Evolutionary conservation across 1,284 basidiomycete genomes (phyloP).

Genomic region (Megacollybia platyphylla): DNA sequence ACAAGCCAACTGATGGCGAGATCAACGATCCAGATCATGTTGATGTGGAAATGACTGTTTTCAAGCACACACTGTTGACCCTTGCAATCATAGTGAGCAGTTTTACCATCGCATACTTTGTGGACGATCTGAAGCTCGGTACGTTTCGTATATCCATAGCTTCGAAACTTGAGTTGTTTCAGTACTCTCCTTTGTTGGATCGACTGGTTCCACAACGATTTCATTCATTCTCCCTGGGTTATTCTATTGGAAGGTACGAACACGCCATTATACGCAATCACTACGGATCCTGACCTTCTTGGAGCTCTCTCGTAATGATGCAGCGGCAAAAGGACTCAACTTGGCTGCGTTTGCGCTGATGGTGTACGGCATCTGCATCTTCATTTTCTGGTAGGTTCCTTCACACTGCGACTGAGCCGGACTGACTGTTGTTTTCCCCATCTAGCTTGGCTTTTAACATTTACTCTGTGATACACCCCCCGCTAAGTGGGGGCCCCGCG

Average conservation of each 20-base stretch:
- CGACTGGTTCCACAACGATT: conserved; percentile 93
- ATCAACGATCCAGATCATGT: conserved; percentile 39
- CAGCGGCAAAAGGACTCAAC: conserved; percentile 40
- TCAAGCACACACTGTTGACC: conserved; percentile 72
- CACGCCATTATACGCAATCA: not conserved
- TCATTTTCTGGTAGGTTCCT: conserved; percentile 74
- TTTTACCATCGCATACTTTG: conserved; percentile 72
- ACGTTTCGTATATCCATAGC: conserved; percentile 16
- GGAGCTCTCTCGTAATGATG: conserved; percentile 45
- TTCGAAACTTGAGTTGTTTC: conserved; percentile 3
- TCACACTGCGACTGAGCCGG: not conserved
- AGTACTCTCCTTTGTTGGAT: conserved; percentile 95
- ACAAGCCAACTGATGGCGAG: conserved; percentile 23
- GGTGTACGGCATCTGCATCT: conserved; percentile 71
- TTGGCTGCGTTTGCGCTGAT: conserved; percentile 56
- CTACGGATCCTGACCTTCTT: not conserved
- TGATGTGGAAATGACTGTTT: conserved; percentile 50
- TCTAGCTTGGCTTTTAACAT: conserved; percentile 67
- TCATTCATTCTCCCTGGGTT: conserved; percentile 93
- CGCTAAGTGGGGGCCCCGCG: conserved; percentile 3
- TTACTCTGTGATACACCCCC: conserved; percentile 38
- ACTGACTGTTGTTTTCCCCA: conserved; percentile 1
- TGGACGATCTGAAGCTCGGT: conserved; percentile 79
- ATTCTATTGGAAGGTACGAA: conserved; percentile 66
- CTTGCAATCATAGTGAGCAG: conserved; percentile 56